Base-by-base conservation (phyloP, 129 eudicot genomes). In the Pseudognaphalium luteoalbum region DNA sequence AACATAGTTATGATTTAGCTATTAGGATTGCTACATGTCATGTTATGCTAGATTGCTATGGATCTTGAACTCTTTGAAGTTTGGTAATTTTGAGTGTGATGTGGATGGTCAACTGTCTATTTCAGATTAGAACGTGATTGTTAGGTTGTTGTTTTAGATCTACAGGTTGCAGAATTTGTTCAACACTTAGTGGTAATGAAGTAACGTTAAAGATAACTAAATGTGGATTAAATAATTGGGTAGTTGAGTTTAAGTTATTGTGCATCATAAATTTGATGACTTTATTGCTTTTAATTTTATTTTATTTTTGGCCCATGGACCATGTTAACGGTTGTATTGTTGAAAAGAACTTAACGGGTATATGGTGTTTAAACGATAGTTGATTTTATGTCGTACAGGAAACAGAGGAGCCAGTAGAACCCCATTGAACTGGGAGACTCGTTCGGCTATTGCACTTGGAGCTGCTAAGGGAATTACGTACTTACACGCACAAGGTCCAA, bases 381-480 rank as follows among this genome's bases (percentile, higher is more conserved):
- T 22, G 6, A 32, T 35, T 63, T 77, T 62, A 51, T 11, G 63
- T 20, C 33, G 39, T 25, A 56, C 72, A 90, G 98, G 98, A 79
- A 90, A 86, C 78, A 80, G 87, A 79, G 96, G 97, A 79, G 85
- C 88, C 9, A 88, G 98, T 29, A 83, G 96, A 80, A 92, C 98
- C 16, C 96, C 98, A 4, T 69, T 92, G 39, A 92, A 88, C 29
- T 92, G 96, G 96, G 98, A 92, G 69, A 81, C 96, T 0, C 82
- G 98, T 61, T 88, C 91, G 0, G 62, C 74, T 2, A 88, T 90
- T 10, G 98, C 98, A 60, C 94, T 92, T 0, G 96, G 96, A 17
- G 96, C 98, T 2, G 96, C 98, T 7, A 87, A 84, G 7, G 98
- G 96, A 34, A 83, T 92, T 33, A 74, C 87, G 5, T 88, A 87